phyloP scores from a whole-genome alignment of 2,329 filamentous ascomycete species.

The Aspergillus brasiliensis region DNA sequence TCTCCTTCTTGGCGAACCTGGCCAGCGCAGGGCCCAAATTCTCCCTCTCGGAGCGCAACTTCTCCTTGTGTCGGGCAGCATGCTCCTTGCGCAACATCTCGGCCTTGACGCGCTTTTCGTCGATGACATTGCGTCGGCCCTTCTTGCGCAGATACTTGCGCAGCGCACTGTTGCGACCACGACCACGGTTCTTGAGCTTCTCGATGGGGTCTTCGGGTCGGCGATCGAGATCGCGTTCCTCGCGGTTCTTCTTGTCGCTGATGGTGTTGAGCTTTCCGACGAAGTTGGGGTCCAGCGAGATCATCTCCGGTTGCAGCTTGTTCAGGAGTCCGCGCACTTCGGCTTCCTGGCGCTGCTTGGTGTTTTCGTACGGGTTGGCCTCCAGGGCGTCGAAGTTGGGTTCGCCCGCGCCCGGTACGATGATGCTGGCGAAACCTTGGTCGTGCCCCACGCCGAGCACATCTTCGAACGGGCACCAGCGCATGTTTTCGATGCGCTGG shows the following conservation, averaged over 20 bases:
- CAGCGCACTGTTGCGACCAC: constrained; percentile 86
- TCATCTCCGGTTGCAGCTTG: constrained; percentile 97
- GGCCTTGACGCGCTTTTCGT: constrained; percentile 86
- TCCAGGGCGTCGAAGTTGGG: constrained; percentile 95
- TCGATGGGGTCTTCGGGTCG: constrained; percentile 62
- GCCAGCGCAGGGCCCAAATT: constrained; percentile 84
- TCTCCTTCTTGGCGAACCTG: constrained; percentile 74
- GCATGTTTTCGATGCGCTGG: constrained; percentile 73
- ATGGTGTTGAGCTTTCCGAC: constrained; percentile 84
- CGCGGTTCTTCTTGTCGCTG: constrained; percentile 73
- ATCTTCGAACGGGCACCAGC: constrained; percentile 96
- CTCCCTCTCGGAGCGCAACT: constrained; percentile 66
- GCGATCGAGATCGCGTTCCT: constrained; percentile 77
- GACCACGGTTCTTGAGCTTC: constrained; percentile 71
- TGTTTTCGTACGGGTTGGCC: constrained; percentile 91
- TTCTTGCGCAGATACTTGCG: constrained; percentile 91
- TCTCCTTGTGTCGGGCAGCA: constrained; percentile 69
- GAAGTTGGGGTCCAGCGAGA: constrained; percentile 88
- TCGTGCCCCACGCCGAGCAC: constrained; percentile 83
- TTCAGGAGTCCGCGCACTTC: constrained; percentile 90
- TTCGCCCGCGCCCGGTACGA: constrained; percentile 93
- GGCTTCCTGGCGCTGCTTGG: constrained; percentile 86
- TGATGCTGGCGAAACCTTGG: constrained; percentile 82
- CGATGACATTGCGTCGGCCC: constrained; percentile 88
- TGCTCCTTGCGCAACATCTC: constrained; percentile 75